Evolutionary conservation across 441 rosid species (phyloP).

Genomic region (Pelargonium myrrhifolium): DNA sequence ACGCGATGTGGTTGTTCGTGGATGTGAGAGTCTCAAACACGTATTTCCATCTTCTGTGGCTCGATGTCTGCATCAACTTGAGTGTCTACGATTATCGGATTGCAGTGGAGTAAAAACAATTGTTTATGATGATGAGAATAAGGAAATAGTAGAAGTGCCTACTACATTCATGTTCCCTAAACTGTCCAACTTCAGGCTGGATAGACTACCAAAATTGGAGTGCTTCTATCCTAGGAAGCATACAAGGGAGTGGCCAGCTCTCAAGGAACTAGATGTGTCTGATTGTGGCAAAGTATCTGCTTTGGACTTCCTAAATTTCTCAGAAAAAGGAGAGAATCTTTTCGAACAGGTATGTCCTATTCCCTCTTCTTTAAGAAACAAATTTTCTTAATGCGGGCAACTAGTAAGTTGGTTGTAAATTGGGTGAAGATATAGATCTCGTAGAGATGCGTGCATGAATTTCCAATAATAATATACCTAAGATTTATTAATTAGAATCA

Average conservation of each 20-base stretch:
- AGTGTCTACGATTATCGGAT: not conserved
- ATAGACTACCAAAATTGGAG: not conserved
- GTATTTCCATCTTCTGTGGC: not conserved
- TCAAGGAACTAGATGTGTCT: not conserved
- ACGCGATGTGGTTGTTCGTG: not conserved
- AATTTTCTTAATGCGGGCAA: no score
- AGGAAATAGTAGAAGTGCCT: not conserved
- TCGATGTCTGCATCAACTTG: not conserved
- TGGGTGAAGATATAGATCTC: no score
- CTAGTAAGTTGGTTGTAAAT: no score
- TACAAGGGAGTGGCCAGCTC: not conserved
- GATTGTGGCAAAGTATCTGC: not conserved
- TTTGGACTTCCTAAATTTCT: not conserved
- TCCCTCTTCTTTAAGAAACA: no score
- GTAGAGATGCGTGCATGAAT: no score
- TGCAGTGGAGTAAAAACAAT: not conserved
- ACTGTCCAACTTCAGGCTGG: not conserved
- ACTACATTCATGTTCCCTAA: not conserved
- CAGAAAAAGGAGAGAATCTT: no score
- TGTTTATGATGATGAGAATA: not conserved
- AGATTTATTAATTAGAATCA: no score
- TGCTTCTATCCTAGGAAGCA: not conserved
- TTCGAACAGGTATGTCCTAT: no score
- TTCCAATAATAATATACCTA: no score
- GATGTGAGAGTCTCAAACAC: not conserved